phyloP scores from a whole-genome alignment of 768 basidiomycete genomes.

The Kwoniella sp. region DNA sequence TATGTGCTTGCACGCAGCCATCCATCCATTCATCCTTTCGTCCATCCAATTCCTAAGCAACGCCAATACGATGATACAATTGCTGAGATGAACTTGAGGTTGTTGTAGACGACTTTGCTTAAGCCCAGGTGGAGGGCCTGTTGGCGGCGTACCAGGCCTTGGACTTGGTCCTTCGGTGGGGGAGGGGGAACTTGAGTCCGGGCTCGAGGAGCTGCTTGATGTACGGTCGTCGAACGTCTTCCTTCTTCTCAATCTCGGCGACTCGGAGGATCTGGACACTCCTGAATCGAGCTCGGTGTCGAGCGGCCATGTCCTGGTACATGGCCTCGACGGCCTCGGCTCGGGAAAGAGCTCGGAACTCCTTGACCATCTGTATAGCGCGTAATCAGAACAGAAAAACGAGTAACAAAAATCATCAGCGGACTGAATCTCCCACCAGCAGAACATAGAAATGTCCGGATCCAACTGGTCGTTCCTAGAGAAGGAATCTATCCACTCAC shows the following conservation, averaged over 20 bases:
- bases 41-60: slow-evolving; percentile 2
- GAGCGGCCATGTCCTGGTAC: slow-evolving; percentile 99
- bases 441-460: too few species aligned
- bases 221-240: slow-evolving; percentile 91
- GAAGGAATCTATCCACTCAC: slow-evolving; percentile 60
- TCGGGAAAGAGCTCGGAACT: slow-evolving; percentile 89
- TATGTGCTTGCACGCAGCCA: slow-evolving; percentile 9
- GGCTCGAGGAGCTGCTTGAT: slow-evolving; percentile 93
- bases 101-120: slow-evolving; percentile 17
- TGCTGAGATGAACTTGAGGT: background rate
- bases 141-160: slow-evolving; percentile 57
- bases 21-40: slow-evolving; percentile 9
- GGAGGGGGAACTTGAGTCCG: slow-evolving; percentile 93
- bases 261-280: slow-evolving; percentile 98
- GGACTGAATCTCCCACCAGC: too few species aligned
- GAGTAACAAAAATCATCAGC: too few species aligned
- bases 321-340: slow-evolving; percentile 92
- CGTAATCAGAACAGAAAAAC: slow-evolving; percentile 1
- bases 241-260: slow-evolving; percentile 88
- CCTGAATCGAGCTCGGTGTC: slow-evolving; percentile 98
- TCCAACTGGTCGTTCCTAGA: too few species aligned
- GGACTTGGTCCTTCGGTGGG: slow-evolving; percentile 63
- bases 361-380: slow-evolving; percentile 53
- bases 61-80: background rate
- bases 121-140: slow-evolving; percentile 54